Evolutionary conservation across 345 rosid species (phyloP).

Genomic region (Arabidopsis arenosa): DNA sequence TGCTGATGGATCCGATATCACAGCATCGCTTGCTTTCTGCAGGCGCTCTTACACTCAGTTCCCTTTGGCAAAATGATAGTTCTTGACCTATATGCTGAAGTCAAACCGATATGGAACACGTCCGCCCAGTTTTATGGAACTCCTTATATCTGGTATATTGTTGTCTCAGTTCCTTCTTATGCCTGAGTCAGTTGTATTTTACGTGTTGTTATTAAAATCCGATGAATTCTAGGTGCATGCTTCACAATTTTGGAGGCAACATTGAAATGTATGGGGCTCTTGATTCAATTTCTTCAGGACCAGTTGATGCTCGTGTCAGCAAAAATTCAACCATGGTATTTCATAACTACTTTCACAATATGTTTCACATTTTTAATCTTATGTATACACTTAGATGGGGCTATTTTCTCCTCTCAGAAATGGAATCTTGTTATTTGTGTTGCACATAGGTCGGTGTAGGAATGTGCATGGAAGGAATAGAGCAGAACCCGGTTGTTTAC

Average conservation of each 20-base stretch:
- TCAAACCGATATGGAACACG: slow-evolving; percentile 79
- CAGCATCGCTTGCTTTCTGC: slow-evolving; percentile 39
- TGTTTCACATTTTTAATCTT: slow-evolving; percentile 10
- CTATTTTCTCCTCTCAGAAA: slow-evolving; percentile 1
- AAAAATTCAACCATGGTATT: slow-evolving; percentile 90
- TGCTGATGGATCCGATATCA: neutral
- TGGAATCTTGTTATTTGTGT: slow-evolving; percentile 14
- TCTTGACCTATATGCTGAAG: slow-evolving; percentile 94
- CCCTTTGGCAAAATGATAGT: slow-evolving; percentile 93
- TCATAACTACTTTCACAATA: slow-evolving; percentile 1
- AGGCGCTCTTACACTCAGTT: slow-evolving; percentile 96
- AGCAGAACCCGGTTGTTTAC: slow-evolving; percentile 91
- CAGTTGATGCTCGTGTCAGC: slow-evolving; percentile 77
- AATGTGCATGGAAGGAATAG: slow-evolving; percentile 98
- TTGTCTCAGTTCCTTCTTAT: slow-evolving; percentile 20
- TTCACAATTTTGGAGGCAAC: slow-evolving; percentile 97
- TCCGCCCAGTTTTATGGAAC: slow-evolving; percentile 90
- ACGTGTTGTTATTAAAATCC: neutral
- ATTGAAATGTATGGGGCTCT: slow-evolving; percentile 88
- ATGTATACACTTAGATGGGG: neutral
- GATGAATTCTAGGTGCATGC: slow-evolving; percentile 72
- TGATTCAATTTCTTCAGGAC: slow-evolving; percentile 85
- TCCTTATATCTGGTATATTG: slow-evolving; percentile 82
- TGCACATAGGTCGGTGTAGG: slow-evolving; percentile 86
- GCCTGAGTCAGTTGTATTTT: slow-evolving; percentile 1